Evolutionary conservation across 2,329 filamentous ascomycete genomes (phyloP).

Genomic region (Penicillium sp.): DNA sequence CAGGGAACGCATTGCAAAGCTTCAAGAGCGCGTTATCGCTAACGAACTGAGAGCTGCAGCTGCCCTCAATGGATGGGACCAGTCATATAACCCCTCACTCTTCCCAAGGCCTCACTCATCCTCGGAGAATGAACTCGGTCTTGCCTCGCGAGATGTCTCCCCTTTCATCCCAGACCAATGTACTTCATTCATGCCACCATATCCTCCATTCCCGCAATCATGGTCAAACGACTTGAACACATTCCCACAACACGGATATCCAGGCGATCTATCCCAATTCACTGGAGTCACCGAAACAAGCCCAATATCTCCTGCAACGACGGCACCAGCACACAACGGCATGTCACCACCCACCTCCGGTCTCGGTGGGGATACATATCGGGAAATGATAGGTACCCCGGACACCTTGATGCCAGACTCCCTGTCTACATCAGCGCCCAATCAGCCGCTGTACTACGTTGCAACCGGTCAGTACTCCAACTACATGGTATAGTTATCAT

Average conservation of each 20-base stretch:
- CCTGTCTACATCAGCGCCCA: neutral
- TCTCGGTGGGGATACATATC: neutral
- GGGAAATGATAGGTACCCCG: neutral
- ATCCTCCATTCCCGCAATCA: neutral
- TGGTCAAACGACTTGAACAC: constrained; percentile 3
- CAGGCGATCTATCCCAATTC: neutral
- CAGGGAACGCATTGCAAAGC: constrained; percentile 29
- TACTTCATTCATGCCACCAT: constrained; percentile 3
- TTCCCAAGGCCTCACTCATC: constrained; percentile 3
- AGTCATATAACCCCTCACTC: constrained; percentile 12
- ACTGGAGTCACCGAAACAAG: neutral
- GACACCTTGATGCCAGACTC: neutral
- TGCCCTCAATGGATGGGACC: constrained; percentile 24
- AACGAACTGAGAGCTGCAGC: constrained; percentile 28
- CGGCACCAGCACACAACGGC: neutral
- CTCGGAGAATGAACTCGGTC: constrained; percentile 4
- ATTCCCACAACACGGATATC: neutral
- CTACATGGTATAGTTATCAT: neutral
- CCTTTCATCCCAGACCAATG: constrained; percentile 4
- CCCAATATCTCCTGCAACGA: neutral
- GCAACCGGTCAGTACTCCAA: constrained; percentile 12
- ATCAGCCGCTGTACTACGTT: constrained; percentile 14
- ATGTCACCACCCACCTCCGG: neutral
- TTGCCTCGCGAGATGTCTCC: neutral
- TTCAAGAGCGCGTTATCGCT: constrained; percentile 30